A percentile compares a stretch with the other conserved stretches of the same genome.
Evolutionary conservation across 2,329 filamentous ascomycete species (phyloP).

Genomic region (Bimuria novae-zelandiae): DNA sequence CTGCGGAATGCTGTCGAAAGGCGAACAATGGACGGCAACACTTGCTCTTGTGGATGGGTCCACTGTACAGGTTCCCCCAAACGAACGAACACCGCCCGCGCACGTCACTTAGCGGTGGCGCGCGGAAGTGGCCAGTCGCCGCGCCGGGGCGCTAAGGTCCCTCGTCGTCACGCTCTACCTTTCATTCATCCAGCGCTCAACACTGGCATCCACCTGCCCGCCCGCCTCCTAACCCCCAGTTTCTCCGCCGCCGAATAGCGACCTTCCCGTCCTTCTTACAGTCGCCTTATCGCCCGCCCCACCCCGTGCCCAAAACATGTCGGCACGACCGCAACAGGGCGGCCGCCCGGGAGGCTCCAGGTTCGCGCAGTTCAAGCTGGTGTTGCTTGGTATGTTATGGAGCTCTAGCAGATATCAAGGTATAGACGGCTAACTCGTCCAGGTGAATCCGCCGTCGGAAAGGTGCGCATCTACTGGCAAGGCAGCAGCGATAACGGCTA

Average conservation of each 20-base stretch:
- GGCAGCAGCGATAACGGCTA: constrained; percentile 30
- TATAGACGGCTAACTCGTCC: constrained; percentile 28
- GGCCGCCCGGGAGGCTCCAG: constrained; percentile 68
- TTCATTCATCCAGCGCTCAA: constrained; percentile 1
- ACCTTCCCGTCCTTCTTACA: constrained; percentile 1
- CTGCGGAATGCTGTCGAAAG: neutral
- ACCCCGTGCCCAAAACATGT: constrained; percentile 62
- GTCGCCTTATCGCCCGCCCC: constrained; percentile 7
- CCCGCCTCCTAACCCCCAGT: constrained; percentile 1
- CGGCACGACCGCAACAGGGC: constrained; percentile 78
- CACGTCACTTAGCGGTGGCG: too few relatives aligned
- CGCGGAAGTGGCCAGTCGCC: too few relatives aligned
- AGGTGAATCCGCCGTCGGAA: constrained; percentile 99
- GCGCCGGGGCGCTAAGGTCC: neutral
- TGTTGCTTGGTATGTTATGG: constrained; percentile 77
- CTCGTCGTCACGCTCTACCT: constrained; percentile 12
- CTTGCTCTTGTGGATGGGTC: neutral
- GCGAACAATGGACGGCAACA: neutral
- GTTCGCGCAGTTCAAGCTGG: constrained; percentile 99
- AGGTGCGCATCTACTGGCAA: constrained; percentile 62
- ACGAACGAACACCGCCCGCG: neutral
- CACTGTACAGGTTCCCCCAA: neutral
- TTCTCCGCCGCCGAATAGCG: neutral
- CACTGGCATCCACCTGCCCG: neutral
- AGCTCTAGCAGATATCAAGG: neutral